Evolutionary conservation across 2,329 filamentous ascomycete species (phyloP), one percentile per base, ranked within the genome.

Genomic region (Venturia nashicola): DNA sequence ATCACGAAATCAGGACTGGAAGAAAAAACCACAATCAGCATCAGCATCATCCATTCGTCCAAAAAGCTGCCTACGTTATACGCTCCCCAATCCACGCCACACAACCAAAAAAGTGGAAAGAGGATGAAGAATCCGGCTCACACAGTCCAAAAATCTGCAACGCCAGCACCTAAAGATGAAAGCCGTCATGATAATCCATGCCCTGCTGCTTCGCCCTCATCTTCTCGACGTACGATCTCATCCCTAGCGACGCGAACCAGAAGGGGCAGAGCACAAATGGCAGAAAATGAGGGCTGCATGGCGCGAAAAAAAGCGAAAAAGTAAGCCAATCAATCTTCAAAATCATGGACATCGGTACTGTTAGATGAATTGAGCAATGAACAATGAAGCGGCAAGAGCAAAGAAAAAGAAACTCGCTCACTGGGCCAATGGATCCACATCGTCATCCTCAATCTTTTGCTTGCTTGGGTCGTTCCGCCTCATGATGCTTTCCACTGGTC

Each of bases 401-500:
- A 44, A 43, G 39, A 27, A 23, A 27, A 27, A 27, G 27, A 27
- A 51, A 51, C 6, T 51, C 46, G 46, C 46, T 60, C 42, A 63
- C 48, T 54, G 59, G 23, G 46, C 36, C 61, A 63, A 51, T 18
- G 61, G 61, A 57, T 63, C 61, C 43, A 63, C 61, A 46, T 63
- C 61, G 14, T 55, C 48, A 36, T 57, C 51, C 46, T 63, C 61
- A 54, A 57, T 40, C 51, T 36, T 46, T 46, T 55, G 46, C 48
- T 48, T 63, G 51, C 61, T 63, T 14, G 44, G 48, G 42, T 83
- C 82, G 66, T 83, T 90, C 71, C 94, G 84, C 75, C 94, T 83
- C 90, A 99, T 91, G 73, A 97, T 95, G 66, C 91, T 87, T 76
- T 96, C 91, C 36, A 97, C 92, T 0, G 93, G 92, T 1, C 94